phyloP scores from a whole-genome alignment of 2,329 filamentous ascomycete genomes.

The Colletotrichum limetticola region DNA sequence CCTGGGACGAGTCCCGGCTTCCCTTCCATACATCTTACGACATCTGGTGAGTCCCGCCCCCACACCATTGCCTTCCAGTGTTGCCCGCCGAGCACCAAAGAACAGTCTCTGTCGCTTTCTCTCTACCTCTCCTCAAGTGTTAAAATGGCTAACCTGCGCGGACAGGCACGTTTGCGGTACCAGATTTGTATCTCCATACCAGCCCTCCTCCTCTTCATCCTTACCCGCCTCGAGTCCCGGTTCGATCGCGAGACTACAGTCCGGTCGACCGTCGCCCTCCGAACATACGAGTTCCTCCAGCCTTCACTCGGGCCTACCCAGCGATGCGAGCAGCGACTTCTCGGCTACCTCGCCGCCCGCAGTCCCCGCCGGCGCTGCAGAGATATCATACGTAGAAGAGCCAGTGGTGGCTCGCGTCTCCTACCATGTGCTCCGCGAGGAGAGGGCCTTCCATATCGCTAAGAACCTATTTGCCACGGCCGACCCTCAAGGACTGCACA shows the following conservation, averaged over 20 bases:
- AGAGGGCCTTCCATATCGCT: constrained; percentile 87
- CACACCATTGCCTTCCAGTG: not conserved
- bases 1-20: constrained; percentile 74
- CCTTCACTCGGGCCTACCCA: constrained; percentile 43
- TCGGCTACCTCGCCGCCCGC: constrained; percentile 47
- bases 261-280: constrained; percentile 55
- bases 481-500: constrained; percentile 80
- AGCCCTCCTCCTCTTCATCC: constrained; percentile 56
- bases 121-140: not conserved
- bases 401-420: constrained; percentile 85
- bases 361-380: constrained; percentile 49
- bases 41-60: constrained; percentile 72
- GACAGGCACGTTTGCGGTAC: constrained; percentile 74
- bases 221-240: constrained; percentile 57
- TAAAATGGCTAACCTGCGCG: constrained; percentile 31
- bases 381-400: constrained; percentile 68
- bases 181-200: constrained; percentile 63
- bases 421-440: constrained; percentile 82
- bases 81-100: not conserved
- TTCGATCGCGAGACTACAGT: constrained; percentile 52
- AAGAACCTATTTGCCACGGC: constrained; percentile 76
- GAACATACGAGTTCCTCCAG: constrained; percentile 51
- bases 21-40: constrained; percentile 81
- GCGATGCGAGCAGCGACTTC: constrained; percentile 52
- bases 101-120: not conserved